phyloP scores from a whole-genome alignment of 2,329 filamentous ascomycete genomes.

The Exophiala calicioides region DNA sequence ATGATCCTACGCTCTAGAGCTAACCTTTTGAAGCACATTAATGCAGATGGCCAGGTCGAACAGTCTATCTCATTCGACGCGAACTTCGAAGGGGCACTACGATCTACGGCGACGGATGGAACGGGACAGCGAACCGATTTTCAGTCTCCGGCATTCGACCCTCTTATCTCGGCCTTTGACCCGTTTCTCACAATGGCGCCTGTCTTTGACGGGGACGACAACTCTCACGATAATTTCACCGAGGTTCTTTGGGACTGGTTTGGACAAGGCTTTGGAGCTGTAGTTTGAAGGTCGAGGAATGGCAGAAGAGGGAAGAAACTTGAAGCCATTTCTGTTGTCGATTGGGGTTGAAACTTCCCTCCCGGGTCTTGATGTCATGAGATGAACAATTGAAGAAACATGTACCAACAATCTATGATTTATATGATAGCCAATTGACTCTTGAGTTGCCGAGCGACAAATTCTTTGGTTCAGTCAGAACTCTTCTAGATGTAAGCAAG shows the following conservation, averaged over 20 bases:
- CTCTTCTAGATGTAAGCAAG: too few species aligned
- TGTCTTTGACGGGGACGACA: constrained; percentile 14
- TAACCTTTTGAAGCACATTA: constrained; percentile 6
- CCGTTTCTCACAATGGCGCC: constrained; percentile 28
- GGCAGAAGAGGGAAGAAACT: too few species aligned
- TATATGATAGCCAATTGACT: too few species aligned
- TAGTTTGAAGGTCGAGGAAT: not conserved
- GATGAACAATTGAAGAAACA: not conserved
- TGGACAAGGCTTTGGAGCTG: constrained; percentile 29
- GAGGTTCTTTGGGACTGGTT: constrained; percentile 35
- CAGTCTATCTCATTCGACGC: not conserved
- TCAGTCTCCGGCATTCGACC: constrained; percentile 7
- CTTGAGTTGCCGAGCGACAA: too few species aligned
- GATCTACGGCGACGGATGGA: not conserved
- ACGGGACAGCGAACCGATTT: not conserved
- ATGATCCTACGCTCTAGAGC: constrained; percentile 33
- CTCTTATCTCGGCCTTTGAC: constrained; percentile 27
- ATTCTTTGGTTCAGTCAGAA: too few species aligned
- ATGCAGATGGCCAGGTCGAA: not conserved
- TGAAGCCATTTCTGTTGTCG: too few species aligned
- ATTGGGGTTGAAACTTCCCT: too few species aligned
- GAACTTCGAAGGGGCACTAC: not conserved
- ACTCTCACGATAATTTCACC: constrained; percentile 29
- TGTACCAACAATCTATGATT: too few species aligned
- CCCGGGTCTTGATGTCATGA: too few species aligned